Conservation (phyloP, 768 basidiomycete species). For the Mycena maculata region DNA sequence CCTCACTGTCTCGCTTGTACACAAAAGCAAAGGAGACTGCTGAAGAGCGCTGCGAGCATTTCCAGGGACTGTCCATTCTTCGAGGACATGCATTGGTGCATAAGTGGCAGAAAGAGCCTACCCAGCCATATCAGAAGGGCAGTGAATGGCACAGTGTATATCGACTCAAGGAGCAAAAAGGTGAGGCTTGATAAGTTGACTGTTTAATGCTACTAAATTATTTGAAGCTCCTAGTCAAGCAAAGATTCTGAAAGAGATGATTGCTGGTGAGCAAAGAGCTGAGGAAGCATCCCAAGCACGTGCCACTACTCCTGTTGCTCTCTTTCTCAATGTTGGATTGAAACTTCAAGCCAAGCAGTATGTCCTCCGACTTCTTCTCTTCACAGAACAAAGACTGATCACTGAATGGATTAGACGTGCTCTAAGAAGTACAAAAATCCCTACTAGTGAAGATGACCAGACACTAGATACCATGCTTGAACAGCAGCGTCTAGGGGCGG, state of each 20-base stretch:
- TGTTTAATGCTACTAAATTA: too few relatives aligned
- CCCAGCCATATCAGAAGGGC: neutral
- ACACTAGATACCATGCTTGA: too few relatives aligned
- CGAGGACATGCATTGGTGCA: neutral
- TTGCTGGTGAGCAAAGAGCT: neutral
- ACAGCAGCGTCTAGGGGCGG: too few relatives aligned
- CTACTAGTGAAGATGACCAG: too few relatives aligned
- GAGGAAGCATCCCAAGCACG: neutral
- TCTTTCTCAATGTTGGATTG: neutral
- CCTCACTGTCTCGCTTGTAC: neutral
- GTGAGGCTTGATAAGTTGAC: neutral
- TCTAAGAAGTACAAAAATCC: too few relatives aligned
- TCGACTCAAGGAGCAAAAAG: neutral
- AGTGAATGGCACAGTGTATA: conserved; percentile 8
- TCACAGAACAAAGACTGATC: too few relatives aligned
- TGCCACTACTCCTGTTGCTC: neutral
- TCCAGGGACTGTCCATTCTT: neutral
- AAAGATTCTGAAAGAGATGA: neutral
- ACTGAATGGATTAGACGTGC: too few relatives aligned
- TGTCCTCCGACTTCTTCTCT: neutral
- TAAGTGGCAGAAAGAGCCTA: conserved; percentile 1
- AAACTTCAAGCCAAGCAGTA: conserved; percentile 2
- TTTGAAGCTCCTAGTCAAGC: conserved; percentile 3
- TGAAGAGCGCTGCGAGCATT: neutral
- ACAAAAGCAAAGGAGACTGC: neutral